Base-by-base conservation (phyloP, 495 filamentous ascomycete genomes). In the Recurvomyces mirabilis region DNA sequence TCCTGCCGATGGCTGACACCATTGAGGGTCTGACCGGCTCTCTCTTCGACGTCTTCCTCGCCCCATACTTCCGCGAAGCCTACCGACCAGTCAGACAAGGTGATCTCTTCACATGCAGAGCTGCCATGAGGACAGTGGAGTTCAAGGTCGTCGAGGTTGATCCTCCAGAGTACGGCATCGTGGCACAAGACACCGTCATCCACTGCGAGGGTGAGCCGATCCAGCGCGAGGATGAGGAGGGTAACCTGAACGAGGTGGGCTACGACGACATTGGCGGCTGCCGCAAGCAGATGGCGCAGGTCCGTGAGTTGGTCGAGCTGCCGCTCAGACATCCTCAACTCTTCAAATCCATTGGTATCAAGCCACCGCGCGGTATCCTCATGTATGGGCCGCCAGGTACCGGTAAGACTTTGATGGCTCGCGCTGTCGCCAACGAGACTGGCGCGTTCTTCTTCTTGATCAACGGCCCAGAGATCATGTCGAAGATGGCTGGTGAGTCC, bases 311-410 rank as follows among this genome's bases (percentile, higher is more conserved):
- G 73, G 91, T 98, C 47, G 91, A 98, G 73, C 71, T 98, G 56
- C 91, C 91, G 41, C 74, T 98, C 12, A 78, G 91, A 52, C 91
- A 98, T 65, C 91, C 91, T 41, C 91, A 95, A 61, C 82, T 98
- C 18, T 98, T 98, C 84, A 95, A 95, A 74, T 95, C 89, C 31
- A 96, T 98, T 56, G 91, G 91, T 79, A 95, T 98, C 70, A 98
- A 98, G 75, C 93, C 91, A 28, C 91, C 91, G 31, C 89, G 91
- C 57, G 89, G 89, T 80, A 93, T 98, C 55, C 78, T 98, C 52
- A 85, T 98, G 69, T 98, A 84, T 68, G 89, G 89, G 38, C 89
- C 89, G 57, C 89, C 89, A 1, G 89, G 89, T 83, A 98, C 89
- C 48, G 89, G 89, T 81, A 98, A 98, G 74, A 98, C 89, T 11